Evolutionary conservation across 805 yeast species (phyloP).

Genomic region (Saccharomycodes ludwigii): DNA sequence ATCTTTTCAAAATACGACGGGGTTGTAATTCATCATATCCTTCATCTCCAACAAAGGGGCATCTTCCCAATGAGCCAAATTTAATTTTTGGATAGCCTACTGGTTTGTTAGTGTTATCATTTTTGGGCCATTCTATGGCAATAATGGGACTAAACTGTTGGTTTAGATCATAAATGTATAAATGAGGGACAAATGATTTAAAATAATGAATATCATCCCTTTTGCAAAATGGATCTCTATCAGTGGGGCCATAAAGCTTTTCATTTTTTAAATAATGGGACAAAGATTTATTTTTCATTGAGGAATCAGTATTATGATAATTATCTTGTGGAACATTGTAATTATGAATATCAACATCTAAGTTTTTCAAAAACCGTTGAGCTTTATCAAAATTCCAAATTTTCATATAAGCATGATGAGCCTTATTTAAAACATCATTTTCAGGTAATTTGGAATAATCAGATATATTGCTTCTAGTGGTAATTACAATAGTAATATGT

Average conservation of each 20-base stretch:
- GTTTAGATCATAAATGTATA: slow-evolving; percentile 69
- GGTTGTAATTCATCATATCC: slow-evolving; percentile 16
- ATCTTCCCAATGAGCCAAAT: slow-evolving; percentile 42
- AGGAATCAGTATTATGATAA: neutral
- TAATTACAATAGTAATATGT: slow-evolving; percentile 64
- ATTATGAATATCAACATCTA: slow-evolving; percentile 29
- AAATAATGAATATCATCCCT: slow-evolving; percentile 80
- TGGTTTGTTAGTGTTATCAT: slow-evolving; percentile 20
- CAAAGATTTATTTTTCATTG: slow-evolving; percentile 16
- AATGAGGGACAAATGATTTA: slow-evolving; percentile 44
- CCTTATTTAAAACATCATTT: slow-evolving; percentile 55
- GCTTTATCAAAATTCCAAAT: slow-evolving; percentile 87
- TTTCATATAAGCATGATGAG: slow-evolving; percentile 49
- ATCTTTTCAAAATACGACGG: slow-evolving; percentile 20
- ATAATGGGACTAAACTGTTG: slow-evolving; percentile 74
- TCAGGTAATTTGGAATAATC: slow-evolving; percentile 29
- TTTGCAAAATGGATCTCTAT: slow-evolving; percentile 75
- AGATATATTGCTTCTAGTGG: slow-evolving; percentile 39
- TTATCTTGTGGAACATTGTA: slow-evolving; percentile 7
- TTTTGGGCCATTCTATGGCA: slow-evolving; percentile 62
- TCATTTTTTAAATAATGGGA: slow-evolving; percentile 70
- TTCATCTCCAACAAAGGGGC: slow-evolving; percentile 65
- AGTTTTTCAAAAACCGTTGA: slow-evolving; percentile 57
- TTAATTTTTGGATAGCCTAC: slow-evolving; percentile 24
- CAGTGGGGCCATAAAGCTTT: slow-evolving; percentile 74